A percentile compares a stretch with the other conserved stretches of the same genome.
phyloP scores from a whole-genome alignment of 164 flowering plant species.

The Malania oleifera region DNA sequence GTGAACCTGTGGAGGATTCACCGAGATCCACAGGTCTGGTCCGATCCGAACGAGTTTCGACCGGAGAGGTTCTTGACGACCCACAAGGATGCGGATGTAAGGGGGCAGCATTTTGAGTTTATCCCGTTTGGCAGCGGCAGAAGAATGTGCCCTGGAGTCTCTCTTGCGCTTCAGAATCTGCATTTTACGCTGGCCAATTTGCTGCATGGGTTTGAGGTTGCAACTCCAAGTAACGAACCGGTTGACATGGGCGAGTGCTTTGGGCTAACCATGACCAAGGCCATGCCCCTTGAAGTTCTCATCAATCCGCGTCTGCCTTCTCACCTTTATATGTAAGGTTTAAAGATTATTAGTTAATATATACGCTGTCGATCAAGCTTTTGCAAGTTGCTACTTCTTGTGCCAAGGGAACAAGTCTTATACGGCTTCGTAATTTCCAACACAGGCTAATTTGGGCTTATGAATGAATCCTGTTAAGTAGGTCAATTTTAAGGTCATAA shows the following conservation, averaged over 20 bases:
- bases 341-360: too few relatives aligned
- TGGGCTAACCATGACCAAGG: conserved; percentile 6
- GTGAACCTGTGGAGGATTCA: conserved; percentile 28
- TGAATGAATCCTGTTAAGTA: too few relatives aligned
- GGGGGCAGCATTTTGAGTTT: conserved; percentile 23
- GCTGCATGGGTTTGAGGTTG: conserved; percentile 17
- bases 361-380: too few relatives aligned
- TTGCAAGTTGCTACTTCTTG: too few relatives aligned
- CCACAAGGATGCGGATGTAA: conserved; percentile 4
- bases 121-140: conserved; percentile 25
- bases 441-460: too few relatives aligned
- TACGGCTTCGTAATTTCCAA: too few relatives aligned
- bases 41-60: conserved; percentile 13
- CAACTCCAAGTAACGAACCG: conserved; percentile 7
- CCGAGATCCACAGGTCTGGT: conserved; percentile 19
- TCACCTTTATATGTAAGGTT: too few relatives aligned
- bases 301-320: too few relatives aligned
- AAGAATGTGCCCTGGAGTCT: conserved; percentile 20
- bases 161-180: conserved; percentile 11
- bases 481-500: too few relatives aligned
- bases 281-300: conserved; percentile 13
- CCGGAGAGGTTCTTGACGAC: conserved; percentile 25
- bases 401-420: too few relatives aligned
- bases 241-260: conserved; percentile 11
- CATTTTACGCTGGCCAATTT: conserved; percentile 9